A percentile compares a stretch with the other conserved stretches of the same genome.
These are phyloP conservation scores for Lentinula boryana DNA, from an alignment of 768 basidiomycete genomes.

Conservation along the genomic window DNA sequence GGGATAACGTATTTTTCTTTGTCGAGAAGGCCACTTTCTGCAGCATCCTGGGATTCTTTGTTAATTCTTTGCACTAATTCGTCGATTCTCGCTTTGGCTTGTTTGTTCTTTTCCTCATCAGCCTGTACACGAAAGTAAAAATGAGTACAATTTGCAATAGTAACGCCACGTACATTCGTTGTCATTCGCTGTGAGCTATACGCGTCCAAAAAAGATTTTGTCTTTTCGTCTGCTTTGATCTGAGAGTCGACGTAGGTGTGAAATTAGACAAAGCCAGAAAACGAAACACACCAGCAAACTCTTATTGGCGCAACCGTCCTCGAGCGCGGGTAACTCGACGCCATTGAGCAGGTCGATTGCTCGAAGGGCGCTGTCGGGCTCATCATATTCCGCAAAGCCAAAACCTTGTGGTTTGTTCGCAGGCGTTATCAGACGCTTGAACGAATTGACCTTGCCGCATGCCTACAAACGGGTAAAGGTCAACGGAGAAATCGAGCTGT, in stretches of 20 bases:
- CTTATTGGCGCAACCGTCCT: constrained; percentile 57
- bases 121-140: constrained; percentile 34
- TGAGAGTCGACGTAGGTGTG: constrained; percentile 40
- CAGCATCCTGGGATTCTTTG: constrained; percentile 65
- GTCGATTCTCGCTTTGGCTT: constrained; percentile 60
- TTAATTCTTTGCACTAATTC: constrained; percentile 68
- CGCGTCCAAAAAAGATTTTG: constrained; percentile 79
- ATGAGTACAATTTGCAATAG: neutral
- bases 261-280: constrained; percentile 1
- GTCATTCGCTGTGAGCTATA: constrained; percentile 75
- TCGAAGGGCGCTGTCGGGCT: constrained; percentile 85
- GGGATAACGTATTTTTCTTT: constrained; percentile 89
- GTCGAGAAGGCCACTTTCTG: constrained; percentile 67
- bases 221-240: constrained; percentile 98
- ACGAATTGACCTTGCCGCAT: constrained; percentile 83
- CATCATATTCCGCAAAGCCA: constrained; percentile 94
- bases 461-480: constrained; percentile 42
- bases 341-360: constrained; percentile 62
- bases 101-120: constrained; percentile 60
- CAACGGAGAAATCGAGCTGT: neutral
- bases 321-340: constrained; percentile 55
- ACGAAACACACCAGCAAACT: constrained; percentile 57
- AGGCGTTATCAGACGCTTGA: constrained; percentile 90
- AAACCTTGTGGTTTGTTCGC: constrained; percentile 94
- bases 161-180: constrained; percentile 60